Percentiles rank a stretch among this genome's conserved stretches.
Evolutionary conservation across 352 stramenopile species (phyloP).

Genomic region (Peronospora farinosa): DNA sequence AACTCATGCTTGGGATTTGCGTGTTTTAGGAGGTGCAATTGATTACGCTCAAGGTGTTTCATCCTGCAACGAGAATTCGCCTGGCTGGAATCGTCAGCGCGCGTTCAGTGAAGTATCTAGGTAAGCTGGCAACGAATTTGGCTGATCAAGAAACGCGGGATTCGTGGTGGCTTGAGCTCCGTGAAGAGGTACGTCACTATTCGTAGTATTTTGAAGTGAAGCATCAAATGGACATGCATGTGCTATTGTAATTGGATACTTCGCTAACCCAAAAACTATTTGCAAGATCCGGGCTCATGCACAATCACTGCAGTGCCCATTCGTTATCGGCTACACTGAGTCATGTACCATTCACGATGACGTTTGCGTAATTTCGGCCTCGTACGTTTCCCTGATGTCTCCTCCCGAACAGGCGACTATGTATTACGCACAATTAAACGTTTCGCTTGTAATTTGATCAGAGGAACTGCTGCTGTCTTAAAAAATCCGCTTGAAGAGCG

Average conservation of each 20-base stretch:
- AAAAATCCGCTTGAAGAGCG: conserved; percentile 58
- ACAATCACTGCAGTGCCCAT: conserved; percentile 91
- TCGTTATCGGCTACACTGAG: conserved; percentile 96
- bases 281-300: conserved; percentile 91
- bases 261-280: background rate
- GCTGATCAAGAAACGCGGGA: conserved; percentile 96
- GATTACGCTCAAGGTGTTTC: conserved; percentile 92
- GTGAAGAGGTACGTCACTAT: conserved; percentile 81
- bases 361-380: conserved; percentile 95
- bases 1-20: background rate
- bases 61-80: conserved; percentile 63
- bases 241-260: background rate
- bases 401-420: background rate
- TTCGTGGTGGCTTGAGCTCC: conserved; percentile 96
- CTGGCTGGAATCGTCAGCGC: conserved; percentile 82
- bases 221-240: background rate
- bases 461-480: conserved; percentile 69
- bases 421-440: background rate
- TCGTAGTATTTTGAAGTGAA: background rate
- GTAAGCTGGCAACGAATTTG: conserved; percentile 91
- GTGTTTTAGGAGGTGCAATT: conserved; percentile 87
- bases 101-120: conserved; percentile 86
- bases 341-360: conserved; percentile 96
- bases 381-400: conserved; percentile 33
- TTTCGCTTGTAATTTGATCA: conserved; percentile 13